These are phyloP conservation scores for Alternaria angustiovoidea DNA, from an alignment of 2,329 filamentous ascomycete species.

Conservation along the genomic window DNA sequence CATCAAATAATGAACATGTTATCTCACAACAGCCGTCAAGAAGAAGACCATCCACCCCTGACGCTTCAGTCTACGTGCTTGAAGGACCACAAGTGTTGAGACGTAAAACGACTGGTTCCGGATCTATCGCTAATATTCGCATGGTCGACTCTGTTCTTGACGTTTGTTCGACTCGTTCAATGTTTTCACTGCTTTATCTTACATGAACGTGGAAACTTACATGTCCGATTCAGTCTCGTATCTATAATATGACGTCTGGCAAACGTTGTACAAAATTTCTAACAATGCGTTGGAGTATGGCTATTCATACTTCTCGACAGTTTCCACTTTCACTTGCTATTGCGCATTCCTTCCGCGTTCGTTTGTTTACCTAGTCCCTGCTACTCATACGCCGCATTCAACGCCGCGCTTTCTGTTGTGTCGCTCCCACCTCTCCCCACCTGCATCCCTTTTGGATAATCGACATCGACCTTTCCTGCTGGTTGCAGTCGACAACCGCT, in stretches of 20 bases:
- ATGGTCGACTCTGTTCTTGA: not conserved
- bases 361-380: conserved; percentile 11
- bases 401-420: conserved; percentile 2
- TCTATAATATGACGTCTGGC: not conserved
- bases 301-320: not conserved
- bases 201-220: not conserved
- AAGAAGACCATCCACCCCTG: too few species aligned
- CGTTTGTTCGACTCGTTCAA: not conserved
- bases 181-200: not conserved
- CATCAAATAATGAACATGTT: not conserved
- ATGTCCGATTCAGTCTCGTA: not conserved
- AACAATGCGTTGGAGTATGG: not conserved
- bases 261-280: not conserved
- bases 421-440: conserved; percentile 8
- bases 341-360: conserved; percentile 11
- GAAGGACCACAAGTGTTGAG: not conserved
- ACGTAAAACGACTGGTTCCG: too few species aligned
- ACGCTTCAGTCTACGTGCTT: not conserved
- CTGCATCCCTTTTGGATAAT: conserved; percentile 5
- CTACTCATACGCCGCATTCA: not conserved
- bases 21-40: not conserved
- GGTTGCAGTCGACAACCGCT: conserved; percentile 15
- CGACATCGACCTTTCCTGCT: conserved; percentile 17
- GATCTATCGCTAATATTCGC: not conserved
- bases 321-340: conserved; percentile 9